Evolutionary conservation across 2,329 filamentous ascomycete genomes (phyloP).

Genomic region (Ophiostoma sp.): DNA sequence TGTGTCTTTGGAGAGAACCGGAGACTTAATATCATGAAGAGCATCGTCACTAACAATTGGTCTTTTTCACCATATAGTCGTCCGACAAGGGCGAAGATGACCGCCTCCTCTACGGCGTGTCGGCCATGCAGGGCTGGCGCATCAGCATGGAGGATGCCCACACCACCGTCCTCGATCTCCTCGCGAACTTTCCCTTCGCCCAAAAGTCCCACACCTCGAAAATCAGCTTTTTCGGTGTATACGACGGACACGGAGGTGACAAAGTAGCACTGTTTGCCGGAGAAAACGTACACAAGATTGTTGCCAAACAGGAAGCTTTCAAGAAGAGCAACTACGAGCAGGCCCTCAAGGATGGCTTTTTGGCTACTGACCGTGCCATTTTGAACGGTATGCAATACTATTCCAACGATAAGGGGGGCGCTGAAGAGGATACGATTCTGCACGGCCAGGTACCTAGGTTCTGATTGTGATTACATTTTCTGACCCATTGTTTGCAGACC

Average conservation of each 20-base stretch:
- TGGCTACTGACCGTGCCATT: conserved; percentile 94
- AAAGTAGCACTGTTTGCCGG: conserved; percentile 93
- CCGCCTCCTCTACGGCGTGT: conserved; percentile 87
- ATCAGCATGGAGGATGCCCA: conserved; percentile 99
- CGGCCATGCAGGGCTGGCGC: conserved; percentile 99
- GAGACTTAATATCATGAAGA: neutral
- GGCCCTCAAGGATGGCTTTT: conserved; percentile 93
- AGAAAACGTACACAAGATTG: conserved; percentile 89
- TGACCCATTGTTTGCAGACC: conserved; percentile 60
- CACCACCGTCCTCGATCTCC: conserved; percentile 82
- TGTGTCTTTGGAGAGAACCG: neutral
- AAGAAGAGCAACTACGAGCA: conserved; percentile 89
- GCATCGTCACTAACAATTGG: neutral
- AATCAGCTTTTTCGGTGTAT: conserved; percentile 95
- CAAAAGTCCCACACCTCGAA: conserved; percentile 68
- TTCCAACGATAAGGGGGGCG: neutral
- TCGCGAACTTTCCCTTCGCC: conserved; percentile 56
- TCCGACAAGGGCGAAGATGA: conserved; percentile 92
- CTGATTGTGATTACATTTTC: conserved; percentile 8
- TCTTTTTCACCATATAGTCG: conserved; percentile 54
- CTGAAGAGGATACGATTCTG: neutral
- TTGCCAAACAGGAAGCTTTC: conserved; percentile 93
- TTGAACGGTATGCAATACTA: conserved; percentile 69
- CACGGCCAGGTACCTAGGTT: neutral
- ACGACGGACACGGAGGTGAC: conserved; percentile 95